Percentiles rank a stretch among this genome's conserved stretches.
These are phyloP conservation scores for Cyanidioschyzon merolae DNA, from an alignment of 23 red algal species.

Conservation along the genomic window DNA sequence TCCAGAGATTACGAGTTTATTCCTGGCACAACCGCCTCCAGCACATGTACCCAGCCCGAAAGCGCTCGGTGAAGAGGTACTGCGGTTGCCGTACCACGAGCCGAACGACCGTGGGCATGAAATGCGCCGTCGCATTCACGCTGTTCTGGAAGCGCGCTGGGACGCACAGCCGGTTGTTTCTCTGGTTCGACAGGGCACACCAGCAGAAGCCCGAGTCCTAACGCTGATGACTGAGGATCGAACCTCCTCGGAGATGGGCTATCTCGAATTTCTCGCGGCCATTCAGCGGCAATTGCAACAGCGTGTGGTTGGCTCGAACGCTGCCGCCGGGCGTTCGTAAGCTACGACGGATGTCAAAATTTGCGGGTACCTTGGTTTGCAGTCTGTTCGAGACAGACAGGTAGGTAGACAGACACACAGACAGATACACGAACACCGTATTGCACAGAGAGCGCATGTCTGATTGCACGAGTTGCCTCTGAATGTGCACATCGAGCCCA, in stretches of 20 bases:
- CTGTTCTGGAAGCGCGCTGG: slow-evolving; percentile 30
- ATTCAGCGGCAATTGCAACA: slow-evolving; percentile 45
- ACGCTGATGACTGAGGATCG: slow-evolving; percentile 71
- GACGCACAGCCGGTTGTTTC: slow-evolving; percentile 32
- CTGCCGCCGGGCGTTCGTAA: not conserved
- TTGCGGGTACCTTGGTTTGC: no score
- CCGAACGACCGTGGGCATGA: slow-evolving; percentile 21
- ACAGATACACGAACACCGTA: no score
- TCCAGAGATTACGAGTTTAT: slow-evolving; percentile 19
- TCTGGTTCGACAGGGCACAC: slow-evolving; percentile 53
- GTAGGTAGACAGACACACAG: no score
- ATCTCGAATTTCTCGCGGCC: slow-evolving; percentile 55
- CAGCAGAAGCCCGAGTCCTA: slow-evolving; percentile 58
- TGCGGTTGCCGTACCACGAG: slow-evolving; percentile 21
- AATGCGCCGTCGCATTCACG: slow-evolving; percentile 26
- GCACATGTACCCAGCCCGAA: slow-evolving; percentile 24
- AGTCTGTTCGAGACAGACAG: no score
- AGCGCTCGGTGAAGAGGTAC: slow-evolving; percentile 36
- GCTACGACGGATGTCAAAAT: no score
- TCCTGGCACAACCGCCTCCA: slow-evolving; percentile 10
- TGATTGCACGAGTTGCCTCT: no score
- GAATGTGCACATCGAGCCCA: no score
- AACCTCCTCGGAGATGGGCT: slow-evolving; percentile 39
- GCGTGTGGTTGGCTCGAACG: not conserved
- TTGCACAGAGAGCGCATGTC: no score